Percentiles rank a stretch among this genome's conserved stretches.
phyloP scores from a whole-genome alignment of 495 filamentous ascomycete genomes.

The Hypoxylon perforatum region DNA sequence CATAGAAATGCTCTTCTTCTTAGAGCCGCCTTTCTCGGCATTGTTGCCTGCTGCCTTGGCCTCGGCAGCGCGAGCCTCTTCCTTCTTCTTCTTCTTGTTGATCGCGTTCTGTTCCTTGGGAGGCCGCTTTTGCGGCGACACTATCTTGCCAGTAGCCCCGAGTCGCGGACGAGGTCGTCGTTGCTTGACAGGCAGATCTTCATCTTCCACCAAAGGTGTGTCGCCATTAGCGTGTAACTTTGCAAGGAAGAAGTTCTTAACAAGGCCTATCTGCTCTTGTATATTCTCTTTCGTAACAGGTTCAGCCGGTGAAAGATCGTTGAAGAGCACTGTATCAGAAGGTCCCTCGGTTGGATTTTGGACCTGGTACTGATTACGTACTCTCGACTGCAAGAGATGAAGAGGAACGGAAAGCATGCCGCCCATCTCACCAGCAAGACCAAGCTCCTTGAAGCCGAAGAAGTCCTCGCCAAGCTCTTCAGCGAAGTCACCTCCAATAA shows the following conservation, averaged over 20 bases:
- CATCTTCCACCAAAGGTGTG: slow-evolving; percentile 89
- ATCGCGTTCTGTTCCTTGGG: slow-evolving; percentile 77
- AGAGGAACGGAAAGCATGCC: slow-evolving; percentile 89
- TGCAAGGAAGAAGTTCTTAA: slow-evolving; percentile 87
- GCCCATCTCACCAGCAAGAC: slow-evolving; percentile 89
- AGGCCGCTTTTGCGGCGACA: slow-evolving; percentile 87
- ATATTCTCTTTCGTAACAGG: slow-evolving; percentile 84
- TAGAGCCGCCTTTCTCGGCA: slow-evolving; percentile 56
- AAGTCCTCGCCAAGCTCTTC: slow-evolving; percentile 98
- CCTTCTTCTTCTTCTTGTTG: slow-evolving; percentile 80
- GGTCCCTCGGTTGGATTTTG: slow-evolving; percentile 69
- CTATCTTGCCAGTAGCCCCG: slow-evolving; percentile 94
- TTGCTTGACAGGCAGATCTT: slow-evolving; percentile 92
- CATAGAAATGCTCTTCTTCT: slow-evolving; percentile 52
- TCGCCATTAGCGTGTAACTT: slow-evolving; percentile 86
- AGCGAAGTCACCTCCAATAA: slow-evolving; percentile 94
- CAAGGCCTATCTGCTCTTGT: slow-evolving; percentile 80
- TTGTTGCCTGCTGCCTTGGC: slow-evolving; percentile 48
- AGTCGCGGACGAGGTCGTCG: slow-evolving; percentile 91
- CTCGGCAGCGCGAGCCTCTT: slow-evolving; percentile 60
- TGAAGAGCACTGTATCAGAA: slow-evolving; percentile 70
- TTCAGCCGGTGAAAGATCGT: slow-evolving; percentile 76
- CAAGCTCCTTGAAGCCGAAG: slow-evolving; percentile 97
- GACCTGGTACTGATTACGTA: slow-evolving; percentile 81
- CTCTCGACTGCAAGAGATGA: slow-evolving; percentile 91